A percentile compares a stretch with the other conserved stretches of the same genome.
Conservation (phyloP, 192 early-diverging fungal genomes). For the Coemansia erecta region DNA sequence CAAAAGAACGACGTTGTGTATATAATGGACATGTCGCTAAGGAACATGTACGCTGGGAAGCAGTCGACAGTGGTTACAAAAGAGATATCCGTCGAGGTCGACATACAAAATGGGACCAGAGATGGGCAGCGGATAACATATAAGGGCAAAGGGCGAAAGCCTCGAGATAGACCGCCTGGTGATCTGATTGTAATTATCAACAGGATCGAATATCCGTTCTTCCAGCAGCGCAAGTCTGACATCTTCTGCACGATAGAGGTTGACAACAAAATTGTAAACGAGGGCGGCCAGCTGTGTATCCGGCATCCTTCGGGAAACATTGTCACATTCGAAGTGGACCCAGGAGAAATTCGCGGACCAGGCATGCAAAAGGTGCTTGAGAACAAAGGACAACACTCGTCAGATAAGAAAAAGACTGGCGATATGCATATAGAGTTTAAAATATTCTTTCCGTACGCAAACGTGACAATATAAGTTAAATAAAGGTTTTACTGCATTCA, state of each 20-base stretch:
- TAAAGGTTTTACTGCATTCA: too few relatives aligned
- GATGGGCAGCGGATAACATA: slow-evolving; percentile 27
- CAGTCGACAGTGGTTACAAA: slow-evolving; percentile 19
- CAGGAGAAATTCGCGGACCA: slow-evolving; percentile 14
- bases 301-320: slow-evolving; percentile 24
- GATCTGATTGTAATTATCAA: slow-evolving; percentile 31
- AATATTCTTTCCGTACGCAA: slow-evolving; percentile 14
- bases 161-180: slow-evolving; percentile 4
- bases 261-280: slow-evolving; percentile 16
- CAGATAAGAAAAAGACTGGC: slow-evolving; percentile 7
- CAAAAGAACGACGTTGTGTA: slow-evolving; percentile 36
- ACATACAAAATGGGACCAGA: slow-evolving; percentile 14
- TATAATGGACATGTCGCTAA: slow-evolving; percentile 24
- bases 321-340: slow-evolving; percentile 10
- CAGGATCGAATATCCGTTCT: slow-evolving; percentile 26
- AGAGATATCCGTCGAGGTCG: slow-evolving; percentile 14
- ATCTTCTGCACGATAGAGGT: slow-evolving; percentile 23
- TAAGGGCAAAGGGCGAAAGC: slow-evolving; percentile 12
- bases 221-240: background rate
- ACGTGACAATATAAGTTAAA: slow-evolving; percentile 3
- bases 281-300: slow-evolving; percentile 20
- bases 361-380: slow-evolving; percentile 15
- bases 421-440: slow-evolving; percentile 23
- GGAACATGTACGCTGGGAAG: slow-evolving; percentile 27
- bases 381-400: slow-evolving; percentile 7